These are phyloP conservation scores for Aspergillus ochraceoroseus DNA, from an alignment of 2,329 filamentous ascomycete species.

Conservation along the genomic window DNA sequence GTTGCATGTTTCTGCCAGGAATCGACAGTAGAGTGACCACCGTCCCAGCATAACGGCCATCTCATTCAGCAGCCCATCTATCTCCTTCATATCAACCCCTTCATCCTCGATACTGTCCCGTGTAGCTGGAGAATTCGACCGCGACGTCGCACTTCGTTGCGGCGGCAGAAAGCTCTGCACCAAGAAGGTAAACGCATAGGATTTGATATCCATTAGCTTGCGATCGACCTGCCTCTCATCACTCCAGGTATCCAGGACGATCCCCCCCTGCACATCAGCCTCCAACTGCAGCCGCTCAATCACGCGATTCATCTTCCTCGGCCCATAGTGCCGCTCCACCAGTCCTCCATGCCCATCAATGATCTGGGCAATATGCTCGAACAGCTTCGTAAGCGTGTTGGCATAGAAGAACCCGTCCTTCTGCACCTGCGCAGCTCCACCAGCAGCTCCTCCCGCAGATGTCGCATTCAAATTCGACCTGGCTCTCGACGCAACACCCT, in stretches of 20 bases:
- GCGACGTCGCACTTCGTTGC: slow-evolving; percentile 62
- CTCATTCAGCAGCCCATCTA: slow-evolving; percentile 81
- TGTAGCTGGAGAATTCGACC: slow-evolving; percentile 70
- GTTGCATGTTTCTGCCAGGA: slow-evolving; percentile 79
- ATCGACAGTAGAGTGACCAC: slow-evolving; percentile 89
- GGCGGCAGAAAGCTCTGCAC: slow-evolving; percentile 85
- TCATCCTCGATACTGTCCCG: slow-evolving; percentile 71
- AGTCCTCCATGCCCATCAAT: slow-evolving; percentile 85
- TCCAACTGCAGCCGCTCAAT: slow-evolving; percentile 90
- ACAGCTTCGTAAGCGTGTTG: slow-evolving; percentile 81
- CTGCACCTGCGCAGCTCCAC: slow-evolving; percentile 48
- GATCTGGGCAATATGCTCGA: slow-evolving; percentile 96
- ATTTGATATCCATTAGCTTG: slow-evolving; percentile 89
- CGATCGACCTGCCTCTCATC: slow-evolving; percentile 82
- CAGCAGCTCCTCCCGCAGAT: slow-evolving; percentile 36
- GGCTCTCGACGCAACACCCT: slow-evolving; percentile 81
- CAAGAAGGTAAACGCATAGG: slow-evolving; percentile 94
- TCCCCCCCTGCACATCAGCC: slow-evolving; percentile 92
- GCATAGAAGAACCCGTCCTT: slow-evolving; percentile 88
- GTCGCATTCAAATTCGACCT: slow-evolving; percentile 72
- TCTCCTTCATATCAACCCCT: slow-evolving; percentile 90
- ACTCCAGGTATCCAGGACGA: slow-evolving; percentile 90
- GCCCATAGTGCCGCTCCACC: slow-evolving; percentile 89
- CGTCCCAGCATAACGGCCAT: slow-evolving; percentile 86
- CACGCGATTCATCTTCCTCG: slow-evolving; percentile 88